These are phyloP conservation scores for Ceratocystis alfenasii DNA, from an alignment of 2,329 filamentous ascomycete species.

Conservation along the genomic window DNA sequence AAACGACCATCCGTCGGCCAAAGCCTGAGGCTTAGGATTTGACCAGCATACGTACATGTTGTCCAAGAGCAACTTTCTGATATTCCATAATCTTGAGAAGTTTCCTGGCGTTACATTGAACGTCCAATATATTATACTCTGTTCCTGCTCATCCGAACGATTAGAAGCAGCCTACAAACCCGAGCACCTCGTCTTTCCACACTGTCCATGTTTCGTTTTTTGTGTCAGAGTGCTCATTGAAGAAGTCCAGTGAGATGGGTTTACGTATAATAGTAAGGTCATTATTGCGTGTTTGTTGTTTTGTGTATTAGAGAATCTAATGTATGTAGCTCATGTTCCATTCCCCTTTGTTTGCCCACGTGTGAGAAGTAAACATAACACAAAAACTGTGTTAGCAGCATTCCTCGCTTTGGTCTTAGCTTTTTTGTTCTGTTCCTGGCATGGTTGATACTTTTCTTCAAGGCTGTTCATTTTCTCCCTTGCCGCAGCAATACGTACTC, in stretches of 20 bases:
- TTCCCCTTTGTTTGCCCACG: slow-evolving; percentile 9
- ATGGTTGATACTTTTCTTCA: neutral
- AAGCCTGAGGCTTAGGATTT: neutral
- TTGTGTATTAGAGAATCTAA: neutral
- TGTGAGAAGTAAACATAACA: neutral
- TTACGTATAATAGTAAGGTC: too few relatives aligned
- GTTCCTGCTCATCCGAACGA: neutral
- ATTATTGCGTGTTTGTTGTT: neutral
- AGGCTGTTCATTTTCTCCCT: neutral
- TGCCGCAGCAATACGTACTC: neutral
- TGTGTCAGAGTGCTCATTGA: neutral
- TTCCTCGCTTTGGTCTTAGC: slow-evolving; percentile 3
- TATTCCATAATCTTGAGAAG: neutral
- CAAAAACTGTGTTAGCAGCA: neutral
- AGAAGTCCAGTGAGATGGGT: neutral
- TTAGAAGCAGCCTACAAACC: neutral
- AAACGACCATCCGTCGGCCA: neutral
- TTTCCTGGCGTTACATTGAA: neutral
- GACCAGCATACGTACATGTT: neutral
- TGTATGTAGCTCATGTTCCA: neutral
- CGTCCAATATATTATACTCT: neutral
- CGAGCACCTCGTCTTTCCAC: slow-evolving; percentile 3
- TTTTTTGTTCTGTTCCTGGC: slow-evolving; percentile 3
- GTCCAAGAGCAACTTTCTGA: neutral
- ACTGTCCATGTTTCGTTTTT: slow-evolving; percentile 8